Evolutionary conservation across 768 basidiomycete genomes (phyloP).

Genomic region (Dioszegia aurantiaca): DNA sequence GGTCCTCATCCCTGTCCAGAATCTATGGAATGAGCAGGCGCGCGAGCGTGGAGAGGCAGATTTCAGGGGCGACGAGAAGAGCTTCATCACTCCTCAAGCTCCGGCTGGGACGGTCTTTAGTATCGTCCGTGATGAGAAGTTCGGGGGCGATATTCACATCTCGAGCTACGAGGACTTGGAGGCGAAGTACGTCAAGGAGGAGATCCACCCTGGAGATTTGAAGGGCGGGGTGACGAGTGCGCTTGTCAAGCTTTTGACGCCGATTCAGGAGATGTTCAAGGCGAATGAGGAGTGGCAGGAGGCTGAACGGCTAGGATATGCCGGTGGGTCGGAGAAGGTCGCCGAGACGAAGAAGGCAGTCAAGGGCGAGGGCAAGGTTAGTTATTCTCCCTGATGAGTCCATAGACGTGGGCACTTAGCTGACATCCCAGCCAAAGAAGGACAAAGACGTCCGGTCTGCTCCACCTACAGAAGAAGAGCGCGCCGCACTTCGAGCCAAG

Average conservation of each 20-base stretch:
- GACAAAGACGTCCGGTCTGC: conserved; percentile 28
- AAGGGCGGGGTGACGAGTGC: conserved; percentile 73
- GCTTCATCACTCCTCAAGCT: conserved; percentile 67
- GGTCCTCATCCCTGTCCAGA: conserved; percentile 82
- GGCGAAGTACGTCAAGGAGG: conserved; percentile 69
- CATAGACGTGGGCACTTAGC: not conserved
- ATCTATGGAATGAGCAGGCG: conserved; percentile 65
- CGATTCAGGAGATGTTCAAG: conserved; percentile 75
- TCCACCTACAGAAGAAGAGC: conserved; percentile 46
- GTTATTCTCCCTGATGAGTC: conserved; percentile 4
- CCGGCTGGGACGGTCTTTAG: conserved; percentile 79
- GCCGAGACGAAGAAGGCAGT: conserved; percentile 24
- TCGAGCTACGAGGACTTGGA: conserved; percentile 63
- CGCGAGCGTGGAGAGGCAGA: conserved; percentile 54
- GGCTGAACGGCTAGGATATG: conserved; percentile 77
- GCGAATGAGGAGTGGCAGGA: conserved; percentile 75
- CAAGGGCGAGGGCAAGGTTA: conserved; percentile 39
- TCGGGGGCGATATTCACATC: conserved; percentile 71
- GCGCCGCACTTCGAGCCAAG: conserved; percentile 37
- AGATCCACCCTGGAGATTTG: conserved; percentile 83
- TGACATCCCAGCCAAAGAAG: conserved; percentile 16
- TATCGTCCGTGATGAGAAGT: conserved; percentile 72
- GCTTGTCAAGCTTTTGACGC: conserved; percentile 71
- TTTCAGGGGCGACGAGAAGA: conserved; percentile 57
- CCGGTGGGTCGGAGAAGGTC: conserved; percentile 49